Evolutionary conservation across 2,329 filamentous ascomycete species (phyloP).

Genomic region (Pseudogymnoascus sp.): DNA sequence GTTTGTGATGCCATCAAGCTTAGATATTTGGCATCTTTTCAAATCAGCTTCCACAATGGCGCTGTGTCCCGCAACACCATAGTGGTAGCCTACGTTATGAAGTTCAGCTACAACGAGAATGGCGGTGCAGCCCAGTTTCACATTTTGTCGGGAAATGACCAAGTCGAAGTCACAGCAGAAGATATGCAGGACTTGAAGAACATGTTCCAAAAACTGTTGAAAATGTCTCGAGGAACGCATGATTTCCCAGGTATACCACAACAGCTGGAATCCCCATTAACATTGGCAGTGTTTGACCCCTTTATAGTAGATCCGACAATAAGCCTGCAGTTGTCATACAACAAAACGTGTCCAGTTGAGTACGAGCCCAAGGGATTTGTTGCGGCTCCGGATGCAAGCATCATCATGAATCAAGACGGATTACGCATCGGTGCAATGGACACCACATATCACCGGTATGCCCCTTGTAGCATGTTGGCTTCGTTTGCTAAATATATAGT

Average conservation of each 20-base stretch:
- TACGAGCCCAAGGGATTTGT: background rate
- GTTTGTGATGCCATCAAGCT: conserved; percentile 8
- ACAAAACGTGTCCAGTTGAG: background rate
- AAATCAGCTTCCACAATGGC: conserved; percentile 7
- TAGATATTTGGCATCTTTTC: conserved; percentile 4
- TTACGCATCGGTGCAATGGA: background rate
- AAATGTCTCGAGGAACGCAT: background rate
- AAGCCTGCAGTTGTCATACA: conserved; percentile 1
- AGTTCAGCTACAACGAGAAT: background rate
- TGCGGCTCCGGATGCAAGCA: background rate
- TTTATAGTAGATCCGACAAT: background rate
- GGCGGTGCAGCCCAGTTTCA: background rate
- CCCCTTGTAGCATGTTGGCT: background rate
- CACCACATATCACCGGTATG: background rate
- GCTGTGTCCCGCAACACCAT: background rate
- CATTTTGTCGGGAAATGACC: background rate
- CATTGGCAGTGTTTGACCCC: background rate
- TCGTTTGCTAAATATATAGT: background rate
- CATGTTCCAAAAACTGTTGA: background rate
- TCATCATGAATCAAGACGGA: background rate
- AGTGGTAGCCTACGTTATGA: background rate
- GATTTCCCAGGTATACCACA: background rate
- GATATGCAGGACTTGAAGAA: background rate
- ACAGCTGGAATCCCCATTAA: background rate
- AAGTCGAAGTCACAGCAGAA: background rate